phyloP scores from a whole-genome alignment of 306 rosid genomes.

The Phaseolus lunatus region DNA sequence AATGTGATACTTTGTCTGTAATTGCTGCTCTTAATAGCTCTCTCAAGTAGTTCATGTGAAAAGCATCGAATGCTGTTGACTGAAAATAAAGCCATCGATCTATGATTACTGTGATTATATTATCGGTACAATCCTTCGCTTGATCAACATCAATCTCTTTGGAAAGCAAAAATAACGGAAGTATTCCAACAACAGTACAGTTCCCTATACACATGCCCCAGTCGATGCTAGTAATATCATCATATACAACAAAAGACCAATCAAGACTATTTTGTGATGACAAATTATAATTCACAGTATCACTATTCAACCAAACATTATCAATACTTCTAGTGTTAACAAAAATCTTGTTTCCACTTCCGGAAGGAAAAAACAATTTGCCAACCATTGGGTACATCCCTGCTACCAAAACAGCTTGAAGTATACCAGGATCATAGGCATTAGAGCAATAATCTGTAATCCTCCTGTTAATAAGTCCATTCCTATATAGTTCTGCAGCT shows the following conservation, averaged over 20 bases:
- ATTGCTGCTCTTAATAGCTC: conserved; percentile 74
- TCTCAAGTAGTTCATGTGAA: conserved; percentile 78
- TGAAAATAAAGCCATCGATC: conserved; percentile 73
- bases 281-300: conserved; percentile 51
- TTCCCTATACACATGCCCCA: conserved; percentile 60
- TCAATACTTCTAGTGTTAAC: conserved; percentile 58
- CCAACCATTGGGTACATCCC: conserved; percentile 87
- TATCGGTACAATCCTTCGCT: conserved; percentile 44
- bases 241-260: conserved; percentile 59
- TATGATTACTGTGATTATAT: conserved; percentile 60
- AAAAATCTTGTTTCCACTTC: conserved; percentile 35
- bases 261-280: conserved; percentile 8
- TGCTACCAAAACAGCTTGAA: conserved; percentile 71
- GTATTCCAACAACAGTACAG: conserved; percentile 65
- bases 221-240: conserved; percentile 71
- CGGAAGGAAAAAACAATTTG: conserved; percentile 48
- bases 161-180: conserved; percentile 70
- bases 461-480: conserved; percentile 60
- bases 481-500: conserved; percentile 56
- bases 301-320: conserved; percentile 60
- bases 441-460: conserved; percentile 59
- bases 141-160: conserved; percentile 80
- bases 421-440: conserved; percentile 68
- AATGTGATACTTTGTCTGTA: conserved; percentile 59
- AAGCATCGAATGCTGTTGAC: conserved; percentile 72